phyloP scores from a whole-genome alignment of 148 eudicot species.

The Spergularia marina region DNA sequence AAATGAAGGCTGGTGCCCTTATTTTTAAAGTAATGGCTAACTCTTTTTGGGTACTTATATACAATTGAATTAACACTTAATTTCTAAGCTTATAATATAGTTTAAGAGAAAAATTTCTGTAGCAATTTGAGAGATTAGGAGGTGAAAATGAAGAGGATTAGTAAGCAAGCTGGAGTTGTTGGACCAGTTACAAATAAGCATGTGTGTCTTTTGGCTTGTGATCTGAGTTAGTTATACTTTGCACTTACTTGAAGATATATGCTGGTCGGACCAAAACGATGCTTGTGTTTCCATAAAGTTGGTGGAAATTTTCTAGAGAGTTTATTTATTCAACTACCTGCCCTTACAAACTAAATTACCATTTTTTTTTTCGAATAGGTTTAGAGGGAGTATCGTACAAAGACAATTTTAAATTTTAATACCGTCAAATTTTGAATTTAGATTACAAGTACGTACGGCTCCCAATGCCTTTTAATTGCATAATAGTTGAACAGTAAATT shows the following conservation, averaged over 20 bases:
- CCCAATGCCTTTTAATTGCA: too few relatives aligned
- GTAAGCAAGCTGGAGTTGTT: conserved; percentile 21
- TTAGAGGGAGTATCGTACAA: too few relatives aligned
- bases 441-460: too few relatives aligned
- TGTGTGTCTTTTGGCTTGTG: conserved; percentile 26
- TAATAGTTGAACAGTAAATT: too few relatives aligned
- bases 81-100: not conserved
- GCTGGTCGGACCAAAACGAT: not conserved
- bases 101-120: conserved; percentile 16
- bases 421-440: too few relatives aligned
- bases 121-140: conserved; percentile 13
- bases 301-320: conserved; percentile 17
- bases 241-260: conserved; percentile 32
- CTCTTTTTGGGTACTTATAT: conserved; percentile 2
- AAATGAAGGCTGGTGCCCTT: not conserved
- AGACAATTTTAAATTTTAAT: too few relatives aligned
- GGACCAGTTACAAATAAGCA: conserved; percentile 33
- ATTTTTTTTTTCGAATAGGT: too few relatives aligned
- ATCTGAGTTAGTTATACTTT: conserved; percentile 5
- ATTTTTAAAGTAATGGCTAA: conserved; percentile 10
- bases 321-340: not conserved
- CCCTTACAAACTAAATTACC: not conserved
- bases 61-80: not conserved
- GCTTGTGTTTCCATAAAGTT: conserved; percentile 17
- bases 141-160: conserved; percentile 23